Evolutionary conservation across 495 filamentous ascomycete species (phyloP), one percentile per base, ranked within the genome.

Genomic region (Evernia prunastri): DNA sequence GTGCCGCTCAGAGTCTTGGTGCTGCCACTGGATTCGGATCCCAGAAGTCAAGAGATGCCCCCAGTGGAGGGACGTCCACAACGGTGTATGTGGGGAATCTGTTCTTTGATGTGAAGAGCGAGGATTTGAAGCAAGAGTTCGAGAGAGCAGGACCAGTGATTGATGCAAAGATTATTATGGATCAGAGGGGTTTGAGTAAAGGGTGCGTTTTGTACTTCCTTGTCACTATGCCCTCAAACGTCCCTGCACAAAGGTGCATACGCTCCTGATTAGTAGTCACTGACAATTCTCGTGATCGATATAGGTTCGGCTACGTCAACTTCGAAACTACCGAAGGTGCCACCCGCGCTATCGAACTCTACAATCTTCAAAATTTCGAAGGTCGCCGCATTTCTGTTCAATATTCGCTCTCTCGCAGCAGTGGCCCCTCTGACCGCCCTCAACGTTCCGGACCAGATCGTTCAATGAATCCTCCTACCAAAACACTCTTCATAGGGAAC

Each of bases 401-500:
- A 67, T 84, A 79, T 68, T 70, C 67, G 15, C 69, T 77, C 65
- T 61, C 42, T 11, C 59, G 61, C 29, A 42, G n/a, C 57, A 47
- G 3, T n/a, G n/a, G n/a, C 7, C 27, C 35, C 49, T 23, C 43
- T 25, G 29, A 27, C 4, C 31, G 66, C 43, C 49, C 59, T 47
- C 53, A 6, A 61, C 45, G 56, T 57, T 27, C 4, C 18, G 10
- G 20, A 12, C 13, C 59, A n/a, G 40, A 49, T 6, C 58, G 40
- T 29, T 47, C 47, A 18, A n/a, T n/a, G 29, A 77, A 73, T 42
- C 66, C 75, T 25, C 85, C 87, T 18, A 84, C 84, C 27, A 81
- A 78, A 59, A 89, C 86, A 8, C 79, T 98, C 40, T 97, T 87
- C 75, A 82, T 98, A 66, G 94, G 94, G 63, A 94, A 95, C 75